A percentile compares a stretch with the other conserved stretches of the same genome.
Evolutionary conservation across 2,329 filamentous ascomycete genomes (phyloP).

Genomic region (Pezicula radicicola): DNA sequence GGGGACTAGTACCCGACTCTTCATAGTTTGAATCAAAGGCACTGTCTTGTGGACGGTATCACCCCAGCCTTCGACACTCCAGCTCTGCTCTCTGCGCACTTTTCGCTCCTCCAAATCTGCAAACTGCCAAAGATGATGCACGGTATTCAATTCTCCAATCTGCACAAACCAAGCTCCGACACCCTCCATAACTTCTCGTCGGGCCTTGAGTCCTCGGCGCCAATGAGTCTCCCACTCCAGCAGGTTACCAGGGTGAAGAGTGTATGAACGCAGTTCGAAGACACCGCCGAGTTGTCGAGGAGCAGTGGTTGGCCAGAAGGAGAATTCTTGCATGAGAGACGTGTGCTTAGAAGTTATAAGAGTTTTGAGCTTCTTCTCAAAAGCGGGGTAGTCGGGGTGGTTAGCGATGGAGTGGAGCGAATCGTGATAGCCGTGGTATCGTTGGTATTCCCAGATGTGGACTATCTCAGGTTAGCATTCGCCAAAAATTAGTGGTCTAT

Average conservation of each 20-base stretch:
- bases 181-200: constrained; percentile 96
- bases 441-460: constrained; percentile 99
- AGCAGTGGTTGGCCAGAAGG: constrained; percentile 95
- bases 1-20: constrained; percentile 86
- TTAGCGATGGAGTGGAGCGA: constrained; percentile 81
- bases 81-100: constrained; percentile 86
- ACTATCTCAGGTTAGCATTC: constrained; percentile 55
- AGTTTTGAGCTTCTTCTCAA: constrained; percentile 80
- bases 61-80: constrained; percentile 92
- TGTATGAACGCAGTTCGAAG: constrained; percentile 96
- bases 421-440: constrained; percentile 92
- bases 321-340: constrained; percentile 98
- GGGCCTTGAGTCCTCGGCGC: constrained; percentile 85
- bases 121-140: constrained; percentile 98
- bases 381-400: constrained; percentile 80
- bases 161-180: constrained; percentile 99
- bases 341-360: constrained; percentile 81
- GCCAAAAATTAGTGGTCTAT: constrained; percentile 2
- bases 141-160: constrained; percentile 94
- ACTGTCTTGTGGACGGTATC: constrained; percentile 99
- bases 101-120: constrained; percentile 94
- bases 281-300: constrained; percentile 87
- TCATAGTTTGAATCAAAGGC: constrained; percentile 94
- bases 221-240: constrained; percentile 99
- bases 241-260: constrained; percentile 89